phyloP scores from a whole-genome alignment of 1,284 basidiomycete genomes.

The Melampsora americana region DNA sequence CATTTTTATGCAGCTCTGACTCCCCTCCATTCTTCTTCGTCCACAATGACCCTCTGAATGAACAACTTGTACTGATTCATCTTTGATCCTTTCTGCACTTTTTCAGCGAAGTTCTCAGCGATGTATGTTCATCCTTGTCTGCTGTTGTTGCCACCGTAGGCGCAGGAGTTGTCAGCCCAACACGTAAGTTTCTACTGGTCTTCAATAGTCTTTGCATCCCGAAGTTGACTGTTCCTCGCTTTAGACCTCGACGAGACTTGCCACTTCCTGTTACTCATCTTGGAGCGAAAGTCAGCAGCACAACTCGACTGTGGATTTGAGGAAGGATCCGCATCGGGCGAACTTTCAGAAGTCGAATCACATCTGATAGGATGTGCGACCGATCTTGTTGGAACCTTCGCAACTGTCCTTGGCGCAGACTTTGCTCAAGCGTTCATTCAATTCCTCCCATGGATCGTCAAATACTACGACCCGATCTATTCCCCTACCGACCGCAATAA shows the following conservation, averaged over 20 bases:
- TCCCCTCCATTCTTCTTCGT: neutral
- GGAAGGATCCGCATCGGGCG: slow-evolving; percentile 68
- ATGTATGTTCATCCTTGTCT: slow-evolving; percentile 38
- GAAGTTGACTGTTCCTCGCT: slow-evolving; percentile 46
- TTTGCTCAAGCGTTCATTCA: slow-evolving; percentile 78
- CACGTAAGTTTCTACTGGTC: slow-evolving; percentile 3
- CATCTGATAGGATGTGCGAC: slow-evolving; percentile 89
- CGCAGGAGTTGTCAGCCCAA: slow-evolving; percentile 40
- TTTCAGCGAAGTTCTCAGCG: slow-evolving; percentile 35
- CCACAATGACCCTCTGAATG: neutral
- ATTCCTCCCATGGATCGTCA: slow-evolving; percentile 84
- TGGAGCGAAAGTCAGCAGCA: slow-evolving; percentile 88
- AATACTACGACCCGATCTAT: slow-evolving; percentile 69
- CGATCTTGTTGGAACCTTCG: slow-evolving; percentile 88
- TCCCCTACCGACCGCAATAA: slow-evolving; percentile 84
- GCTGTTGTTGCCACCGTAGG: slow-evolving; percentile 38
- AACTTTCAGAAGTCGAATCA: slow-evolving; percentile 92
- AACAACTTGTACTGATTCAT: neutral
- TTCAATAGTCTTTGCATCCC: neutral
- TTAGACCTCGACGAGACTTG: slow-evolving; percentile 75
- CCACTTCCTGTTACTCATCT: slow-evolving; percentile 72
- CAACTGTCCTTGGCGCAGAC: slow-evolving; percentile 76
- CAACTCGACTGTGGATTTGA: slow-evolving; percentile 96
- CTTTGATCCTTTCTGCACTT: neutral
- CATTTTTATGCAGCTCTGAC: slow-evolving; percentile 11